Percentiles rank a stretch among this genome's conserved stretches.
Evolutionary conservation across 768 basidiomycete species (phyloP).

Genomic region (Boletus reticulatus): DNA sequence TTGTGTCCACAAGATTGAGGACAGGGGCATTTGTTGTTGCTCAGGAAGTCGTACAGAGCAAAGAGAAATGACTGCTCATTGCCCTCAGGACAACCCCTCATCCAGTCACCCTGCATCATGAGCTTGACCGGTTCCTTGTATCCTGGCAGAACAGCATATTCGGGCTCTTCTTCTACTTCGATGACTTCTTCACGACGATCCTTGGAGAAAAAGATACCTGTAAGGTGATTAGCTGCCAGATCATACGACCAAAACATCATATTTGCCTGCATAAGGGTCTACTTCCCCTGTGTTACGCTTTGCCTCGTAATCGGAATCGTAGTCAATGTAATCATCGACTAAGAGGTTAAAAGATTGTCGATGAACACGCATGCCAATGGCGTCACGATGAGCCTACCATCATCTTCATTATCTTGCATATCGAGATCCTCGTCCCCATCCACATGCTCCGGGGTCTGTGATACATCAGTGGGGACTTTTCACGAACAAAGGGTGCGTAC

Average conservation of each 20-base stretch:
- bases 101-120: slow-evolving; percentile 91
- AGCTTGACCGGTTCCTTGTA: slow-evolving; percentile 53
- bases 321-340: slow-evolving; percentile 69
- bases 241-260: not conserved
- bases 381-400: slow-evolving; percentile 33
- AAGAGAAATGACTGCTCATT: slow-evolving; percentile 90
- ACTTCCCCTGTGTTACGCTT: slow-evolving; percentile 51
- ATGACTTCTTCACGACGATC: slow-evolving; percentile 90
- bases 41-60: slow-evolving; percentile 74
- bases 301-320: slow-evolving; percentile 76
- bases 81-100: slow-evolving; percentile 95
- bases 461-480: not conserved
- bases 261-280: slow-evolving; percentile 85
- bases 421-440: slow-evolving; percentile 49
- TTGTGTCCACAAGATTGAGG: slow-evolving; percentile 71
- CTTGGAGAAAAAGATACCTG: slow-evolving; percentile 94
- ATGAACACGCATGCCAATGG: slow-evolving; percentile 7
- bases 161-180: slow-evolving; percentile 82
- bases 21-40: slow-evolving; percentile 61
- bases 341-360: slow-evolving; percentile 16
- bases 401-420: slow-evolving; percentile 50
- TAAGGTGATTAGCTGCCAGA: slow-evolving; percentile 3
- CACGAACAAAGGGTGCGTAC: slow-evolving; percentile 14
- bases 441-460: slow-evolving; percentile 60
- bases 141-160: slow-evolving; percentile 43